A percentile compares a stretch with the other conserved stretches of the same genome.
Evolutionary conservation across 2,329 filamentous ascomycete species (phyloP).

Genomic region (Pestalotiopsis sp.): DNA sequence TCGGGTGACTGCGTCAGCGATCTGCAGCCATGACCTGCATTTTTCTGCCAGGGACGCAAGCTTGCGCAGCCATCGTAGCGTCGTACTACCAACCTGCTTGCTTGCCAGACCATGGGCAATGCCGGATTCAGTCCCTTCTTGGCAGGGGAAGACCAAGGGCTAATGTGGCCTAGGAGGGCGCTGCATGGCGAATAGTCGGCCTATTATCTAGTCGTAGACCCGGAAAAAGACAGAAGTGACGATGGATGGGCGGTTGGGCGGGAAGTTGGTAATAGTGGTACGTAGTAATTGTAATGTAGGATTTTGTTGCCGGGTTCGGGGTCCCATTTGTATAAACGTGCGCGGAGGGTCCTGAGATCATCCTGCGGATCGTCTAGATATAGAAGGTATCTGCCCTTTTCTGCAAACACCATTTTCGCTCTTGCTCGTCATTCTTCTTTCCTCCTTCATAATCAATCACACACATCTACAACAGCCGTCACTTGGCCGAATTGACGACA

Average conservation of each 20-base stretch:
- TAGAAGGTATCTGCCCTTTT: slow-evolving; percentile 5
- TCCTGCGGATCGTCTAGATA: background rate
- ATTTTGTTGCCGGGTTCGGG: background rate
- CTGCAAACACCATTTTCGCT: background rate
- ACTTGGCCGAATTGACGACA: background rate
- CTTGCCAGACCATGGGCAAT: background rate
- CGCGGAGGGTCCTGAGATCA: background rate
- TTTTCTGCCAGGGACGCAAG: slow-evolving; percentile 5
- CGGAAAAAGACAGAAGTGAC: background rate
- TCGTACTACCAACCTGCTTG: background rate
- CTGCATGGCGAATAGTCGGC: background rate
- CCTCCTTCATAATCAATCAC: background rate
- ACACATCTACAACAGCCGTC: background rate
- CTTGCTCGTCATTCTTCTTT: background rate
- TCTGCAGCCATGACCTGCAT: slow-evolving; percentile 24
- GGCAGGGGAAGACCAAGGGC: slow-evolving; percentile 18
- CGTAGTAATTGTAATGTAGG: background rate
- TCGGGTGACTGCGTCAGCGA: slow-evolving; percentile 21
- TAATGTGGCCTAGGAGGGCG: background rate
- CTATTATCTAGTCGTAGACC: background rate
- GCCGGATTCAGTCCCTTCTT: slow-evolving; percentile 17
- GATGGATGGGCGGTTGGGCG: background rate
- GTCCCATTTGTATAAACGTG: background rate
- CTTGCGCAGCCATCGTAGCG: slow-evolving; percentile 4
- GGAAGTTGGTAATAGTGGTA: background rate